Base-by-base conservation (phyloP, 2,329 filamentous ascomycete genomes). In the Samsoniella hepiali region DNA sequence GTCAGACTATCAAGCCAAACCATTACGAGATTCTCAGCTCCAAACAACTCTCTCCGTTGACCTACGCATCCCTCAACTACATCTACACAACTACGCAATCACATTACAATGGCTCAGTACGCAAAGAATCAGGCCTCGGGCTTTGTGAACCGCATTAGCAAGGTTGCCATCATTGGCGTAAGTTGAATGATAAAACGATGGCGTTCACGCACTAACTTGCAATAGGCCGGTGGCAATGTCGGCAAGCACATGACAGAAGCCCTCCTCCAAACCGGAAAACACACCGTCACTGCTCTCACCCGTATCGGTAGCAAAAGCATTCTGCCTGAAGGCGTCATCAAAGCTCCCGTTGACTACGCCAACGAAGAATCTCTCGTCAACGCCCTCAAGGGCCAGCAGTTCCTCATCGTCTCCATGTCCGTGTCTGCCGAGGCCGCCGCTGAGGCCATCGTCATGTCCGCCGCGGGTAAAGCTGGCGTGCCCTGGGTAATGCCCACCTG, bases 341-440 rank as follows among this genome's bases (percentile, higher is more conserved):
- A 76, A 15, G 75, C 73, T 34, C 64, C 68, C 3, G 72, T 86
- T 34, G 74, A 82, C 68, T 84, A 83, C 65, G 70, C 74, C 32
- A 72, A 81, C 53, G 68, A 75, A 9, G 54, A 68, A 0, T 75
- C 78, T 1, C 68, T 88, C 11, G 73, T 83, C 2, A 67, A 69
- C 0, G 84, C 83, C 2, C 77, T 88, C 2, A 68, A 73, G 29
- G 82, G 76, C 63, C 83, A 87, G 65, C 77, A 88, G n/a, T 78
- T 79, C 11, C 72, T 85, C 3, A 77, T 84, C 68, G 84, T 86
- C 67, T 81, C 82, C 36, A 69, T 85, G 62, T 68, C 76, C 7
- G 72, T 74, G 2, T 67, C 64, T 0, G 80, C 79, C 0, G 75
- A 80, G 0, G 69, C 63, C 0, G 80, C 80, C 40, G 74, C 75